Base-by-base conservation (phyloP, 495 filamentous ascomycete species). In the Podospora anserina region DNA sequence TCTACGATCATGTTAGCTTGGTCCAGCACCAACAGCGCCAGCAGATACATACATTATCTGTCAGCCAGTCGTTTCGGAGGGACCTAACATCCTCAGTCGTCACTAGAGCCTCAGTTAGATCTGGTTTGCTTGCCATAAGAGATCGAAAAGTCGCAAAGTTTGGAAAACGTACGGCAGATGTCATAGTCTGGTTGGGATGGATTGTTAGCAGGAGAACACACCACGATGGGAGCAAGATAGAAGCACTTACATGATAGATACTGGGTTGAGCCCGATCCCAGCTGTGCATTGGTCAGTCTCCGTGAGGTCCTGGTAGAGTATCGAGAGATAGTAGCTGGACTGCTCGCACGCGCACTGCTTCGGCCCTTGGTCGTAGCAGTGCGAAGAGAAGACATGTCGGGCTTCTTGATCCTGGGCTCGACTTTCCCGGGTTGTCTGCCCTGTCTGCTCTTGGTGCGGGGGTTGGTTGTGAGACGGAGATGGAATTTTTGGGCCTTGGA, bases 21-120 rank as follows among this genome's bases (percentile, higher is more conserved):
- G 5, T n/a, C 61, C 32, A 54, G 32, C 66, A 61, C 30, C 76
- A 69, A 73, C 65, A 56, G 68, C 32, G 57, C 4, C 49, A 39
- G 44, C 67, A 59, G 26, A 18, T 16, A 79, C 89, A 66, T 86
- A 96, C 93, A 82, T 97, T 97, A 78, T 99, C 95, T n/a, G 94
- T 98, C 61, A 99, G 83, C 95, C 95, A 99, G 82, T 97, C 96
- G 76, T 91, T 83, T 81, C 91, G 94, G 60, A 99, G 84, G 32
- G 89, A 88, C 77, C 91, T 89, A 69, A 97, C 86, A 78, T 99
- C 95, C 74, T 94, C 92, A 75, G 87, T 78, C 20, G 77, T 81
- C 20, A 83, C 77, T 83, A 34, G 9, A 66, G 15, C 15, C 23
- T 30, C 71, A 30, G 75, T 74, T 19, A 72, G 71, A 15, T 30